Conservation (phyloP, 495 filamentous ascomycete species). For the Penicillium verhagenii region DNA sequence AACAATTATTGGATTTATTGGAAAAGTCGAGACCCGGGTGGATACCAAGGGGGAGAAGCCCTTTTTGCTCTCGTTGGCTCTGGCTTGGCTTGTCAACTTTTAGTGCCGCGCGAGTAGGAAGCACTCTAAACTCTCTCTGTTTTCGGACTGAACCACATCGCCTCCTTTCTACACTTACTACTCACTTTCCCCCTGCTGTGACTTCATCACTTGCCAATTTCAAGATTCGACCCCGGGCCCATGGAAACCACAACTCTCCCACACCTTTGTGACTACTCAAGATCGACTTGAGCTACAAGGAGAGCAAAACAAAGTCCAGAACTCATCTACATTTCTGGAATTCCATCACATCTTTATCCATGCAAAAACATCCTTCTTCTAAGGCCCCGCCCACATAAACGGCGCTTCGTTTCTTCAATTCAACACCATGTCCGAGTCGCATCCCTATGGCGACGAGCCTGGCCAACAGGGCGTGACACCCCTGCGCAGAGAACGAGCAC, state of each 20-base stretch:
- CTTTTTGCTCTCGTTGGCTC: neutral
- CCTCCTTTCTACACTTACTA: constrained; percentile 1
- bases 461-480: constrained; percentile 29
- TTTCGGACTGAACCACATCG: neutral
- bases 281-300: neutral
- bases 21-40: constrained; percentile 9
- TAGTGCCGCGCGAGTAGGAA: neutral
- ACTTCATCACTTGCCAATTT: neutral
- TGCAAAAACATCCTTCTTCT: constrained; percentile 10
- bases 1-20: neutral
- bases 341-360: constrained; percentile 1
- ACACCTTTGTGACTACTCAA: neutral
- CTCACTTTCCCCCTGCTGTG: neutral
- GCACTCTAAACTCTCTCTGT: neutral
- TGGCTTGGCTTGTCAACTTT: constrained; percentile 2
- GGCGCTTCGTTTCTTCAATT: constrained; percentile 9
- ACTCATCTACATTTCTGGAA: constrained; percentile 6
- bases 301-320: neutral
- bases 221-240: neutral
- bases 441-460: constrained; percentile 27
- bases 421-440: constrained; percentile 37
- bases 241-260: neutral
- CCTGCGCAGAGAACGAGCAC: constrained; percentile 49
- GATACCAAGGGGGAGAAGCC: constrained; percentile 12
- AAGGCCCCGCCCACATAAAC: constrained; percentile 15